Percentiles rank a stretch among this genome's conserved stretches.
Evolutionary conservation across 805 yeast genomes (phyloP).

Genomic region (Lipomyces spencermartinsiae): DNA sequence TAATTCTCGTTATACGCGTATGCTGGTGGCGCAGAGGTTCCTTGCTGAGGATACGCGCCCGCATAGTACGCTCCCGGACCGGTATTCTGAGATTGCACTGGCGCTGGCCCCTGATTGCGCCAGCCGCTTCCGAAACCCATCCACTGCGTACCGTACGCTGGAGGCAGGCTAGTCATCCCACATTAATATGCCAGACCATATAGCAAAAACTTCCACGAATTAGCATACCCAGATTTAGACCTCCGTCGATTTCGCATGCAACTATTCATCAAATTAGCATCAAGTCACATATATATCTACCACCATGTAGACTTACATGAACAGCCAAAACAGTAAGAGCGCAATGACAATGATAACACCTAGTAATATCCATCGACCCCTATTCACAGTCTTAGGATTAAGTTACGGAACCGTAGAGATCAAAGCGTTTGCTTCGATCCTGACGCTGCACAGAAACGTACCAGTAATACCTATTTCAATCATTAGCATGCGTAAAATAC

Average conservation of each 20-base stretch:
- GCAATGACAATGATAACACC: conserved; percentile 24
- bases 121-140: conserved; percentile 28
- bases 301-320: conserved; percentile 20
- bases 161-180: conserved; percentile 25
- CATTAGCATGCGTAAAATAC: not conserved
- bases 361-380: conserved; percentile 35
- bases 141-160: conserved; percentile 33
- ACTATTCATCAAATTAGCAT: conserved; percentile 5
- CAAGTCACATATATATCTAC: not conserved
- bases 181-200: not conserved
- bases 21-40: conserved; percentile 29
- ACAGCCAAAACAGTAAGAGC: conserved; percentile 18
- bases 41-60: conserved; percentile 14
- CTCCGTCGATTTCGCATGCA: conserved; percentile 25
- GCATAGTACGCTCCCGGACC: conserved; percentile 31
- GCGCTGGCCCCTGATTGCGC: not conserved
- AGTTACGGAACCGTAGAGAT: no score
- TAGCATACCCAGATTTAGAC: conserved; percentile 25
- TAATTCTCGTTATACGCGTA: conserved; percentile 7
- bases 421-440: not conserved
- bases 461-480: conserved; percentile 30
- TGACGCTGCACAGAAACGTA: conserved; percentile 10
- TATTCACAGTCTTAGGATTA: not conserved
- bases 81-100: conserved; percentile 11
- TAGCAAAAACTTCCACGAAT: not conserved